These are phyloP conservation scores for Cyclotella atomus DNA, from an alignment of 108 stramenopile genomes.

Conservation along the genomic window DNA sequence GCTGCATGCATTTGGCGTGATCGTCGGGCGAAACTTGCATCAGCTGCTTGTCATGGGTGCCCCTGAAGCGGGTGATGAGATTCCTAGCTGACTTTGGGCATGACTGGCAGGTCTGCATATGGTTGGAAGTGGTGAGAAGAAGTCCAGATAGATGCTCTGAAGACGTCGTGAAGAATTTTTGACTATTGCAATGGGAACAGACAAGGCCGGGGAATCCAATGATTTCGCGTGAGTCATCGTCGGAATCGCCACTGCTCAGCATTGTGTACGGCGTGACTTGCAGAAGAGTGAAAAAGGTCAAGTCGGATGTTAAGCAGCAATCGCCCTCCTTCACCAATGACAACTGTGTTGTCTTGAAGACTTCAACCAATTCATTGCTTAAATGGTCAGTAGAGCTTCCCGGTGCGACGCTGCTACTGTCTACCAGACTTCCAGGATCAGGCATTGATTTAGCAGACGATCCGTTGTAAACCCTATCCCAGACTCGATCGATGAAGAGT, in stretches of 20 bases:
- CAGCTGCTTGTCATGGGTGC: constrained; percentile 36
- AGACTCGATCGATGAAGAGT: constrained; percentile 56
- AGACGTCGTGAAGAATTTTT: constrained; percentile 54
- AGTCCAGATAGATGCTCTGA: constrained; percentile 41
- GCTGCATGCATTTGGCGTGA: constrained; percentile 33
- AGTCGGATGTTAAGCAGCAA: constrained; percentile 16
- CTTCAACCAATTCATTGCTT: not conserved
- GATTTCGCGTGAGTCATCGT: constrained; percentile 41
- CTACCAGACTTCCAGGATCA: too few relatives aligned
- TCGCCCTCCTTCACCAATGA: constrained; percentile 25
- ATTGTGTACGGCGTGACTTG: constrained; percentile 40
- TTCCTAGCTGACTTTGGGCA: constrained; percentile 33
- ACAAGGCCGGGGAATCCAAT: constrained; percentile 51
- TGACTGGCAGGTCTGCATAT: constrained; percentile 38
- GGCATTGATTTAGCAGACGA: not conserved
- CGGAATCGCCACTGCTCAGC: constrained; percentile 11
- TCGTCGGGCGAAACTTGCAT: constrained; percentile 1
- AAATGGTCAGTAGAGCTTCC: not conserved
- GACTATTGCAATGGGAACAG: constrained; percentile 41
- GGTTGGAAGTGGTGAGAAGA: constrained; percentile 45
- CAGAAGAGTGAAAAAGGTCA: constrained; percentile 39
- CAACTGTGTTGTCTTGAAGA: not conserved
- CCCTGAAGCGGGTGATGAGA: constrained; percentile 26
- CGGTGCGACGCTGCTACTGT: too few relatives aligned
- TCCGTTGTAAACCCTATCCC: constrained; percentile 40